Evolutionary conservation across 2,329 filamentous ascomycete genomes (phyloP).

Genomic region (Apiospora aurea): DNA sequence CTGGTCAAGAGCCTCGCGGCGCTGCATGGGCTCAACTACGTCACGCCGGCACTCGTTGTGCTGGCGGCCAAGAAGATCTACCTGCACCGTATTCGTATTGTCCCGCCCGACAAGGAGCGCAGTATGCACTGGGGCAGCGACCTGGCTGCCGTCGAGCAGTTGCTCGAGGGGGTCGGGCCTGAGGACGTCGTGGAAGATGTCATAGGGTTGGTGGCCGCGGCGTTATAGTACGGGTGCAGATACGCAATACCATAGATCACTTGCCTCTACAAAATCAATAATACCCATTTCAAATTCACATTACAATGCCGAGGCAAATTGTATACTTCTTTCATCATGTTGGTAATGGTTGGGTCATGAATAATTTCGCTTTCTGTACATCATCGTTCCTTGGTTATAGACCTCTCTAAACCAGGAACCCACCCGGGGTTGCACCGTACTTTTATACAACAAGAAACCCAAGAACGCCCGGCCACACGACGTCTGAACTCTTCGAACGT

Average conservation of each 20-base stretch:
- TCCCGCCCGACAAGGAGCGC: constrained; percentile 74
- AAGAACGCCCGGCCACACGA: constrained; percentile 22
- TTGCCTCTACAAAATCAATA: constrained; percentile 12
- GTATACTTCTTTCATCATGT: background rate
- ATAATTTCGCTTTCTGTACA: constrained; percentile 8
- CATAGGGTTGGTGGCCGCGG: constrained; percentile 62
- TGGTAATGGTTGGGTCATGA: constrained; percentile 14
- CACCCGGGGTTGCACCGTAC: constrained; percentile 9
- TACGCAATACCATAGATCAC: background rate
- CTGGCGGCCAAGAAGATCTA: constrained; percentile 89
- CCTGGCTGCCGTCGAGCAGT: constrained; percentile 68
- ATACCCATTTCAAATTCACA: background rate
- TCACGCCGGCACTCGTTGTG: constrained; percentile 82
- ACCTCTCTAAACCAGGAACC: constrained; percentile 6
- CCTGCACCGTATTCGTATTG: constrained; percentile 79
- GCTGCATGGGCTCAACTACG: constrained; percentile 80
- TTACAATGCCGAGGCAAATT: background rate
- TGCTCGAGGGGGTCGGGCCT: constrained; percentile 68
- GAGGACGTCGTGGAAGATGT: constrained; percentile 73
- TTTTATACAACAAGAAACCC: constrained; percentile 19
- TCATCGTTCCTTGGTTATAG: background rate
- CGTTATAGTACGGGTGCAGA: constrained; percentile 46
- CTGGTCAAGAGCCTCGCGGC: constrained; percentile 78
- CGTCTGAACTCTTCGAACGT: background rate
- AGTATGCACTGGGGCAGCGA: constrained; percentile 95